Conservation (phyloP, 164 flowering plant genomes). For the Chloranthus sessilifolius region DNA sequence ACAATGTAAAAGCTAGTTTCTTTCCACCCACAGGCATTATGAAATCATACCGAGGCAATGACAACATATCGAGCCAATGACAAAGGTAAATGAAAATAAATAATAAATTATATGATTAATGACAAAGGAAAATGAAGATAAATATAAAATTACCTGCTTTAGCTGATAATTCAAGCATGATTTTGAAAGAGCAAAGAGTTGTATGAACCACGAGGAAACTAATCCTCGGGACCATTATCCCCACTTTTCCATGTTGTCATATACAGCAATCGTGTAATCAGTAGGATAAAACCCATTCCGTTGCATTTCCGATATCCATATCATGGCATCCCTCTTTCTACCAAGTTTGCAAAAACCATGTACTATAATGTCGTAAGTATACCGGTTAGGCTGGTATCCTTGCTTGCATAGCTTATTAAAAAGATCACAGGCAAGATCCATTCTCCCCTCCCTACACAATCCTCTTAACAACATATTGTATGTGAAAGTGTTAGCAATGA, state of each 20-base stretch:
- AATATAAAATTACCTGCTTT: background rate
- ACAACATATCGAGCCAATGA: too few species aligned
- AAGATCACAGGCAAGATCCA: constrained; percentile 38
- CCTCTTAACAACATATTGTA: constrained; percentile 63
- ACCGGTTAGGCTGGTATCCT: constrained; percentile 62
- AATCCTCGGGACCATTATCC: background rate
- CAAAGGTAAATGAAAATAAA: too few species aligned
- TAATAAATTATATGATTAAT: too few species aligned
- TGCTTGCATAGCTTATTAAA: constrained; percentile 35
- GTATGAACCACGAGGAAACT: background rate
- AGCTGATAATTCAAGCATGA: background rate
- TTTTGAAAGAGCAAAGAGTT: background rate
- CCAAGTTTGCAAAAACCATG: constrained; percentile 44
- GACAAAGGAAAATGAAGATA: too few species aligned
- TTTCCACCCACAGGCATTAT: too few species aligned
- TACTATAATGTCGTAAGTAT: constrained; percentile 53
- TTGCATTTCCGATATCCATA: constrained; percentile 46
- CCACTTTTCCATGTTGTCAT: background rate
- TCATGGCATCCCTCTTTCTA: constrained; percentile 42
- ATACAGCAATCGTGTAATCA: constrained; percentile 1
- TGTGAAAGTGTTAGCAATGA: constrained; percentile 47
- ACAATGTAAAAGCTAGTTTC: too few species aligned
- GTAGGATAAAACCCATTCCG: constrained; percentile 32
- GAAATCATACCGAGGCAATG: too few species aligned
- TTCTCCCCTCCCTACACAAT: constrained; percentile 18